Evolutionary conservation across 192 early-diverging fungal species (phyloP), one percentile per base, ranked within the genome.

Genomic region (Piromyces finnis): DNA sequence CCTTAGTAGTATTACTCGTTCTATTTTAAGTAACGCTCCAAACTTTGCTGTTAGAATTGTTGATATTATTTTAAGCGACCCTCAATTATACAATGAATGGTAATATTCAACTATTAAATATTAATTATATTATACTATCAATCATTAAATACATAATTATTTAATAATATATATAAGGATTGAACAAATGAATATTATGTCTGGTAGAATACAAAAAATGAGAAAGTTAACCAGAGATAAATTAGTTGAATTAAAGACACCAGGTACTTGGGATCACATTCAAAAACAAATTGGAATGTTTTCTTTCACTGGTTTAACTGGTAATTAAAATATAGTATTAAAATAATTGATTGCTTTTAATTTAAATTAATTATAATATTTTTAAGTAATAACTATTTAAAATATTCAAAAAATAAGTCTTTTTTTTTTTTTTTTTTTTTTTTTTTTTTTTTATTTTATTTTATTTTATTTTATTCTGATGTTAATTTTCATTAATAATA

Each of bases 21-120:
- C 97, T 77, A 92, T 98, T 93, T 97, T 96, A 91, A 97, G 96
- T n/a, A 97, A 97, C 90, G 96, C 97, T 77, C 97, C 98, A n/a
- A 84, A 97, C 37, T 91, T 94, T 83, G 98, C 97, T 82, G 93
- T 97, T 28, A 93, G 95, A 78, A 94, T 99, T 79, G 98, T 95
- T 78, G 90, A 92, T 81, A 90, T 92, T 83, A 95, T 99, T 30
- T 87, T 99, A 85, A 88, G 87, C 82, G 88, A 86, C 79, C 86
- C 91, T 5, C 88, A 89, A 79, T 88, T 98, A 82, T 89, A 90
- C 82, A 35, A 82, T 11, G 93, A 97, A 89, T 99, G 98, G 98
- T 88, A 79, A 3, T 79, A n/a, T n/a, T n/a, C n/a, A n/a, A n/a
- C n/a, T n/a, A n/a, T n/a, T n/a, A n/a, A n/a, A n/a, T n/a, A n/a